Conservation (phyloP, 192 early-diverging fungal genomes). For the Geranomyces michiganensis region DNA sequence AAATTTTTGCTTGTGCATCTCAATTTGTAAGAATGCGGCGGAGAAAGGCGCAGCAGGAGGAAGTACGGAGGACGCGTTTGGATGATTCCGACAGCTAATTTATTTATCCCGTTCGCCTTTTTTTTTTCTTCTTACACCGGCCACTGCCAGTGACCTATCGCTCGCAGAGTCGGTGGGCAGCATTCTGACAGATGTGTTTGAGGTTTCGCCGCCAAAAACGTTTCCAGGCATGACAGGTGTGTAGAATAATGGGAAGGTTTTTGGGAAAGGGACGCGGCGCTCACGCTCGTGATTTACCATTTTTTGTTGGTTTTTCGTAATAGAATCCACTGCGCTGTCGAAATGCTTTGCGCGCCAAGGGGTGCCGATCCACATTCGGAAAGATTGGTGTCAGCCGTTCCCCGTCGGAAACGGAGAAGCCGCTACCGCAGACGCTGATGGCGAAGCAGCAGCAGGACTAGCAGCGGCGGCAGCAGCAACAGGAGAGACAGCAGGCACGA, state of each 20-base stretch:
- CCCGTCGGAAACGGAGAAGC: too few relatives aligned
- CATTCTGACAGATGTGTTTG: conserved; percentile 35
- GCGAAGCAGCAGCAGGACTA: too few relatives aligned
- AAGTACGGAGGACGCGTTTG: too few relatives aligned
- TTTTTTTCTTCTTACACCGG: conserved; percentile 10
- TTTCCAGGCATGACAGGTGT: conserved; percentile 51
- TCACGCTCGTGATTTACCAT: background rate
- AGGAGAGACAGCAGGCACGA: too few relatives aligned
- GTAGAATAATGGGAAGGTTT: too few relatives aligned
- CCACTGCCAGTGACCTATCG: background rate
- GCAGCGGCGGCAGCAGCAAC: too few relatives aligned
- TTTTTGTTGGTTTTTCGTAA: background rate
- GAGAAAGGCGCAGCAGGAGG: background rate
- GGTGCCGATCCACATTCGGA: conserved; percentile 43
- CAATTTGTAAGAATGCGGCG: conserved; percentile 18
- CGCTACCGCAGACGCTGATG: too few relatives aligned
- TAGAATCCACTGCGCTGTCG: conserved; percentile 44
- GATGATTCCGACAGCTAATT: too few relatives aligned
- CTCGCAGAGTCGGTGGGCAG: conserved; percentile 5
- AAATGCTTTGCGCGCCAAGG: conserved; percentile 49
- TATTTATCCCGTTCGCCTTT: background rate
- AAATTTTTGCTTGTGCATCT: conserved; percentile 46
- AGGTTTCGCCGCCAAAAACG: conserved; percentile 41
- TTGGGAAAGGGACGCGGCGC: too few relatives aligned
- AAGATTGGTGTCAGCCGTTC: conserved; percentile 22